A percentile compares a stretch with the other conserved stretches of the same genome.
phyloP scores from a whole-genome alignment of 2,329 filamentous ascomycete genomes.

The Penicillium janthinellum region DNA sequence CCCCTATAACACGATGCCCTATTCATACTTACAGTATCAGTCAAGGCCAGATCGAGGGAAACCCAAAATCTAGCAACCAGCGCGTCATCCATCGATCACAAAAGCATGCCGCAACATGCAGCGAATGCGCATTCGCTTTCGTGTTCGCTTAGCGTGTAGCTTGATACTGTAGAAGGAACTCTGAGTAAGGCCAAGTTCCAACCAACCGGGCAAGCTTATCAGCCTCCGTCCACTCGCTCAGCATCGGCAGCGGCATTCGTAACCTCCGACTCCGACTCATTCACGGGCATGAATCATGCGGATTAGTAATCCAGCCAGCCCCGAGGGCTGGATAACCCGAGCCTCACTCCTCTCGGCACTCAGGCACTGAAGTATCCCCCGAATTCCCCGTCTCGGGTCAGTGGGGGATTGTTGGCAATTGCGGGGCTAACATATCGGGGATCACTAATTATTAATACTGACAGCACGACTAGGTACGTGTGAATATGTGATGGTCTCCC shows the following conservation, averaged over 20 bases:
- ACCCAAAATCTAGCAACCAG: neutral
- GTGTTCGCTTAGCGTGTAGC: slow-evolving; percentile 7
- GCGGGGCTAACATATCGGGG: no score
- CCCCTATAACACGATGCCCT: no score
- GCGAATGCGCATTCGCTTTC: slow-evolving; percentile 4
- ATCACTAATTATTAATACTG: no score
- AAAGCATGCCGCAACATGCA: neutral
- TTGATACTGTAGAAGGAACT: no score
- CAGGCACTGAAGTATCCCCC: neutral
- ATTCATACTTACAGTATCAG: no score
- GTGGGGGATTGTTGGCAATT: no score
- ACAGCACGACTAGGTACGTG: no score
- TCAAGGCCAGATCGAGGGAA: neutral
- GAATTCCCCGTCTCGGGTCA: neutral
- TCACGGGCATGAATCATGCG: no score
- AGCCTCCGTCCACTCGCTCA: neutral
- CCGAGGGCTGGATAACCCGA: no score
- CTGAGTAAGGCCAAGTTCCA: neutral
- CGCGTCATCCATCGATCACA: neutral
- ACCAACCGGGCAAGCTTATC: neutral
- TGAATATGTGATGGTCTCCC: no score
- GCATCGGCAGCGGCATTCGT: slow-evolving; percentile 1
- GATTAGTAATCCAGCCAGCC: neutral
- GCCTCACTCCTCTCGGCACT: no score
- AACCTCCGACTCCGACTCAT: neutral